Base-by-base conservation (phyloP, 345 rosid genomes). In the Lepidium africanum region DNA sequence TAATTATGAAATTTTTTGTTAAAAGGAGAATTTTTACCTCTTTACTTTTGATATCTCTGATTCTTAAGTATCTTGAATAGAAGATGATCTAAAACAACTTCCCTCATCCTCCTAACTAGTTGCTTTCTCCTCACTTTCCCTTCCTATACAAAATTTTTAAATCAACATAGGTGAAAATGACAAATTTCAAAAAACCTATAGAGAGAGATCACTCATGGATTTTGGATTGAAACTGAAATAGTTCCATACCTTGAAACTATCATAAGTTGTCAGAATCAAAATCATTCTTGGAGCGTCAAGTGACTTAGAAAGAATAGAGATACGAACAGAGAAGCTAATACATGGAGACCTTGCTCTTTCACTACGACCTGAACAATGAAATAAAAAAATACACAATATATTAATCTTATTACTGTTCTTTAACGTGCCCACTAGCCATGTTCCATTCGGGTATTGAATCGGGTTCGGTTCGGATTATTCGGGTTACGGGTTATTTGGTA, bases 301-400 rank as follows among this genome's bases (percentile, higher is more conserved):
- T 39, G 77, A 78, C 71, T 81, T 75, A 0, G 87, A 74, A 5
- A 91, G 84, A 25, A 76, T 69, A 3, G 85, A 70, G 14, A 91
- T 79, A 19, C 83, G 82, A 42, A 71, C 74, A 10, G 88, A 62
- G 69, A 88, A 82, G 2, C 87, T 80, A 81, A 91, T 80, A 87
- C 91, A 88, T 7, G 96, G 91, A 5, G 89, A 87, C 58, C 74
- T 84, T 10, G 84, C 88, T 16, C n/a, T 53, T 32, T 39, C 43
- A n/a, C n/a, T n/a, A n/a, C n/a, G n/a, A n/a, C n/a, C n/a, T n/a
- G n/a, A n/a, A n/a, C n/a, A n/a, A n/a, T n/a, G n/a, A n/a, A n/a
- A n/a, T n/a, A n/a, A n/a, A n/a, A n/a, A n/a, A n/a, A n/a, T n/a
- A n/a, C n/a, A n/a, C n/a, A n/a, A n/a, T n/a, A n/a, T n/a, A n/a